A percentile compares a stretch with the other conserved stretches of the same genome.
Evolutionary conservation across 164 flowering plant genomes (phyloP).

Genomic region (Kalanchoe fedtschenkoi): DNA sequence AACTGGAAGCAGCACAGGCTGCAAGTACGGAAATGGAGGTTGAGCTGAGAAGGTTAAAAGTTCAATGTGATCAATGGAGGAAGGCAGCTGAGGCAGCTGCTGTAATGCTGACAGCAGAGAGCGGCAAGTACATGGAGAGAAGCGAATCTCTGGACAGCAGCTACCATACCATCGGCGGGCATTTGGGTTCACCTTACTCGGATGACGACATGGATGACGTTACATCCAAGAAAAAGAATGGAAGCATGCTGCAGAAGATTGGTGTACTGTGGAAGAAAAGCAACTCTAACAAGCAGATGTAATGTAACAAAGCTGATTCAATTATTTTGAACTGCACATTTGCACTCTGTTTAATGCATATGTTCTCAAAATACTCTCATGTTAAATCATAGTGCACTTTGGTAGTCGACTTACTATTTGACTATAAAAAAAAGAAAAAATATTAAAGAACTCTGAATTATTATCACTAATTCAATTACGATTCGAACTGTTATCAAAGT

Average conservation of each 20-base stretch:
- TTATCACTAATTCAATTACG: too few species aligned
- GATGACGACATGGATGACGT: conserved; percentile 68
- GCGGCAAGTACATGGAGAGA: conserved; percentile 54
- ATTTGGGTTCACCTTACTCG: conserved; percentile 39
- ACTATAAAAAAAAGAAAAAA: too few species aligned
- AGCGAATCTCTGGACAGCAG: conserved; percentile 56
- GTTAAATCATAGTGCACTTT: too few species aligned
- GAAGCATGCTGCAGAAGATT: conserved; percentile 69
- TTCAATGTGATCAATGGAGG: conserved; percentile 95
- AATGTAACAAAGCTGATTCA: too few species aligned
- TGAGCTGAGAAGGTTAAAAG: conserved; percentile 72
- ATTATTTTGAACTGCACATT: too few species aligned
- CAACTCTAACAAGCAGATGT: background rate
- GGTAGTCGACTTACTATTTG: too few species aligned
- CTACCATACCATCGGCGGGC: conserved; percentile 28
- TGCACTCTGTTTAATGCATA: too few species aligned
- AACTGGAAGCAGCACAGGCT: conserved; percentile 69
- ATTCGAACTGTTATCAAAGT: too few species aligned
- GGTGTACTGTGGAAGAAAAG: conserved; percentile 81
- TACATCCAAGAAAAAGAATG: conserved; percentile 68
- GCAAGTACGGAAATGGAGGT: conserved; percentile 64
- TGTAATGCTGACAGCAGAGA: conserved; percentile 51
- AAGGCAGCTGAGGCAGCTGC: conserved; percentile 98
- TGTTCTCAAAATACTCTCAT: too few species aligned
- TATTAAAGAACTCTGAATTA: too few species aligned